Evolutionary conservation across 2,329 filamentous ascomycete species (phyloP).

Genomic region (Leptographium lundbergii): DNA sequence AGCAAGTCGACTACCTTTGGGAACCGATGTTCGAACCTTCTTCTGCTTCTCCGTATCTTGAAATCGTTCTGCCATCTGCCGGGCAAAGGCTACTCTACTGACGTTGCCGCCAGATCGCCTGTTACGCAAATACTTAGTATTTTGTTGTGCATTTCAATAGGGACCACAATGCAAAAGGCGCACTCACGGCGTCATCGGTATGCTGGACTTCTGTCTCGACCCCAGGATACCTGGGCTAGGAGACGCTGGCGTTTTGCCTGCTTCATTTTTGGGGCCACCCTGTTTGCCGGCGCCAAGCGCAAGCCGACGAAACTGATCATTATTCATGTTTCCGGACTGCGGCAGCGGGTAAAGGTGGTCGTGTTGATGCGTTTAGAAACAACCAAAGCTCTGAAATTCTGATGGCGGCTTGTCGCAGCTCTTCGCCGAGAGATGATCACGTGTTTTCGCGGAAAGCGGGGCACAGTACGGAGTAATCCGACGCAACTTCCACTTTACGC

Average conservation of each 20-base stretch:
- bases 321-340: conserved; percentile 58
- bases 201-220: conserved; percentile 65
- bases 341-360: background rate
- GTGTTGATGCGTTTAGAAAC: background rate
- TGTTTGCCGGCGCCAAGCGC: conserved; percentile 32
- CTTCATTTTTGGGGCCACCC: conserved; percentile 13
- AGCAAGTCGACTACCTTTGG: conserved; percentile 70
- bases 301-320: conserved; percentile 82
- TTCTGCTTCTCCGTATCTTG: conserved; percentile 45
- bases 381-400: background rate
- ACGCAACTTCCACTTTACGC: conserved; percentile 8
- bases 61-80: conserved; percentile 67
- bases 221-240: conserved; percentile 43
- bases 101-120: conserved; percentile 52
- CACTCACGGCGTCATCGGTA: conserved; percentile 89
- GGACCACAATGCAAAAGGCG: background rate
- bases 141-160: background rate
- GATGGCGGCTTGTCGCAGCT: background rate
- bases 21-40: conserved; percentile 65
- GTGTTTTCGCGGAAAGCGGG: conserved; percentile 10
- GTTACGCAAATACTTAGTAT: background rate
- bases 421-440: conserved; percentile 3
- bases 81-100: conserved; percentile 58
- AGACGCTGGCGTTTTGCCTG: conserved; percentile 30
- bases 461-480: too few species aligned